phyloP scores from a whole-genome alignment of 2,329 filamentous ascomycete species.

The Pyrenochaeta sp. region DNA sequence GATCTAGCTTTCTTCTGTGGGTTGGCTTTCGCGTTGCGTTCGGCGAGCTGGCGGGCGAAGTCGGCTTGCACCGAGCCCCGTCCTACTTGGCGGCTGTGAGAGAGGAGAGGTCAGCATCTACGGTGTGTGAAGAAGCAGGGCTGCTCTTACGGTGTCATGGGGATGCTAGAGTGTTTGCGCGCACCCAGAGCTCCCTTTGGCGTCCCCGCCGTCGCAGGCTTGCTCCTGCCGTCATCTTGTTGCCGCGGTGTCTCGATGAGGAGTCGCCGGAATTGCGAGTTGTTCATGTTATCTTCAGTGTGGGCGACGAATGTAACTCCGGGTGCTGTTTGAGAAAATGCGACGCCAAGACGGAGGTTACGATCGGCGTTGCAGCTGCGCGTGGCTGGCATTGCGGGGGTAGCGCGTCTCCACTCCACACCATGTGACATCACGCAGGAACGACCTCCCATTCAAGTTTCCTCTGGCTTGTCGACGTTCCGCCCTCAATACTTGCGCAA shows the following conservation, averaged over 20 bases:
- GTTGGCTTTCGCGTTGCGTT: constrained; percentile 67
- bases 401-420: background rate
- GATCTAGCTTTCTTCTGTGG: constrained; percentile 77
- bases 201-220: constrained; percentile 38
- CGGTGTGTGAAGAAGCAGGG: background rate
- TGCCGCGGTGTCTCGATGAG: constrained; percentile 59
- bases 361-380: background rate
- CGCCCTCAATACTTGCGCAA: background rate
- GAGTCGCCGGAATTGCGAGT: constrained; percentile 89
- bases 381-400: background rate
- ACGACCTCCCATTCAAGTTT: background rate
- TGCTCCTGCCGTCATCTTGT: constrained; percentile 40
- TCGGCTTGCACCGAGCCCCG: constrained; percentile 64
- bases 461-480: background rate
- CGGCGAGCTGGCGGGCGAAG: constrained; percentile 85
- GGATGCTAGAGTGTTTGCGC: constrained; percentile 79
- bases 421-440: background rate
- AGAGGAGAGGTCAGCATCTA: constrained; percentile 10
- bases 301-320: constrained; percentile 6
- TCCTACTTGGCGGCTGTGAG: constrained; percentile 69
- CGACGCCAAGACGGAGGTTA: constrained; percentile 1
- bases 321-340: background rate
- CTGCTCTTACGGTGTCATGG: constrained; percentile 84
- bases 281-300: constrained; percentile 74
- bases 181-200: constrained; percentile 71